Evolutionary conservation across 2,329 filamentous ascomycete genomes (phyloP).

Genomic region (Cercospora berteroae): DNA sequence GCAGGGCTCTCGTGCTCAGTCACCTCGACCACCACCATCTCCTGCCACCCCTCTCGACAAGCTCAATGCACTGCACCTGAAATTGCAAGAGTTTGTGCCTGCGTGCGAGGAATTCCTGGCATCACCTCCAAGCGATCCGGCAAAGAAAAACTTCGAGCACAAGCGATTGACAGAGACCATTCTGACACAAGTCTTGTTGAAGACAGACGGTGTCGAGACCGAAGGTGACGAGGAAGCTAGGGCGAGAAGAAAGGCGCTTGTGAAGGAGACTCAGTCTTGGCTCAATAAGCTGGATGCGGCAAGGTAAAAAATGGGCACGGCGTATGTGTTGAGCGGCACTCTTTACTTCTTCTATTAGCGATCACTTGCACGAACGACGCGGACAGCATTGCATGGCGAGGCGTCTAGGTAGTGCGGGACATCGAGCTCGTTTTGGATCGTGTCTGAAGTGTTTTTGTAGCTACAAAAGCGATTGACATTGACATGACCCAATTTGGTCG

Average conservation of each 20-base stretch:
- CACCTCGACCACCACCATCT: conserved; percentile 40
- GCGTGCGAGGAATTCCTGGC: conserved; percentile 61
- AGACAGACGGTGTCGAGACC: conserved; percentile 73
- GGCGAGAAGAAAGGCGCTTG: conserved; percentile 66
- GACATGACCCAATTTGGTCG: neutral
- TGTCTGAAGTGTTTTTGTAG: neutral
- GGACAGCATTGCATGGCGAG: conserved; percentile 11
- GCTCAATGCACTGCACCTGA: conserved; percentile 62
- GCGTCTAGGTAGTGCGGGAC: neutral
- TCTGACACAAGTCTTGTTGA: conserved; percentile 71
- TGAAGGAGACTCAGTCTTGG: conserved; percentile 67
- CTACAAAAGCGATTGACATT: neutral
- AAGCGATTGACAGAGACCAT: conserved; percentile 72
- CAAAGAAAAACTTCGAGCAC: conserved; percentile 71
- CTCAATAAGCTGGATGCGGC: conserved; percentile 63
- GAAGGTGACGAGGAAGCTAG: conserved; percentile 66
- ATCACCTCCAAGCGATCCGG: conserved; percentile 62
- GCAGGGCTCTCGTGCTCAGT: conserved; percentile 41
- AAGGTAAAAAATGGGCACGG: neutral
- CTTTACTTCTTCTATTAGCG: conserved; percentile 1
- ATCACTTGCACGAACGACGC: conserved; percentile 5
- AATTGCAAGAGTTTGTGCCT: conserved; percentile 66
- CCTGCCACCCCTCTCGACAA: conserved; percentile 57
- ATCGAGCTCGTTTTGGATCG: neutral
- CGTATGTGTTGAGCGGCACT: neutral